A percentile compares a stretch with the other conserved stretches of the same genome.
These are phyloP conservation scores for Cavenderia fasciculata DNA, from an alignment of 78 protist species.

Conservation along the genomic window DNA sequence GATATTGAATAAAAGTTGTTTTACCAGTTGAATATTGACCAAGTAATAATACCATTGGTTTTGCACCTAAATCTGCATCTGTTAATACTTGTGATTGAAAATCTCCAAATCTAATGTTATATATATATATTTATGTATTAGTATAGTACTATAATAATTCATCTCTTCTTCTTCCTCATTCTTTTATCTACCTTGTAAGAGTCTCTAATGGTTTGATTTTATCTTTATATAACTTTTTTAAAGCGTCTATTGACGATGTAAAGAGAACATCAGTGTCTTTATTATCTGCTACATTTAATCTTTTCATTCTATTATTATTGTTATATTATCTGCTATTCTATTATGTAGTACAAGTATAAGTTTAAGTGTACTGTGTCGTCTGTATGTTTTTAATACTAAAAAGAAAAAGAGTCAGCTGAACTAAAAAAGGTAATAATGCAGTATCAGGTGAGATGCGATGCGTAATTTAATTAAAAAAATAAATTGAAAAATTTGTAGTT, in stretches of 20 bases:
- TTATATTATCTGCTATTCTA: no score
- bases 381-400: no score
- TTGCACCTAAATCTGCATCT: conserved; percentile 83
- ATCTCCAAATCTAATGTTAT: conserved; percentile 49
- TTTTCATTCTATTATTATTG: conserved; percentile 68
- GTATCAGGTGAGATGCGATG: no score
- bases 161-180: neutral
- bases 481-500: no score
- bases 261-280: conserved; percentile 29
- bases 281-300: conserved; percentile 44
- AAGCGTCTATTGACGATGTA: conserved; percentile 59
- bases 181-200: conserved; percentile 27
- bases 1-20: conserved; percentile 79
- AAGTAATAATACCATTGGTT: conserved; percentile 83
- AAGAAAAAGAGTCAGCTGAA: no score
- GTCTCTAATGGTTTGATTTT: conserved; percentile 66
- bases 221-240: conserved; percentile 11
- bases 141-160: neutral
- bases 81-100: conserved; percentile 46
- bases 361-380: no score
- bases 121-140: no score
- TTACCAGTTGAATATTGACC: conserved; percentile 92
- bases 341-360: no score
- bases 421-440: no score
- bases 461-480: no score